Percentiles rank a stretch among this genome's conserved stretches.
Conservation (phyloP, 2,329 filamentous ascomycete genomes). For the Apiospora marii region DNA sequence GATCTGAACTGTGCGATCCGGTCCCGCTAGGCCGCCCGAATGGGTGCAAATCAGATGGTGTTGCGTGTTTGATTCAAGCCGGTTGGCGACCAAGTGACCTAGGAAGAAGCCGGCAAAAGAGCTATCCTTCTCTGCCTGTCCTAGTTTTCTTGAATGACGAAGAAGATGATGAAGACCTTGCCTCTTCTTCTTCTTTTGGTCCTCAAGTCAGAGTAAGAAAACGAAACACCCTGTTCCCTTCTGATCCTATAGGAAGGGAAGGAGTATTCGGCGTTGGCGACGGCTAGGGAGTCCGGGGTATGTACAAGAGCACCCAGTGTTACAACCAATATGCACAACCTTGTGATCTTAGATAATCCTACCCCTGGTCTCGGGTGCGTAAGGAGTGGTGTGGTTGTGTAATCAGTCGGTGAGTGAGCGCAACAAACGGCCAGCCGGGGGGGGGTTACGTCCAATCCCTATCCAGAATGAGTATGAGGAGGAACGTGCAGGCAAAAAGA, state of each 20-base stretch:
- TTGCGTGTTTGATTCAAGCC: slow-evolving; percentile 17
- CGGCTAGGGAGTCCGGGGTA: neutral
- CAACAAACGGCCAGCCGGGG: slow-evolving; percentile 16
- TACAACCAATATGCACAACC: neutral
- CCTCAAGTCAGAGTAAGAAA: neutral
- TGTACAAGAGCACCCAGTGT: neutral
- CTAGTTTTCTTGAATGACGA: neutral
- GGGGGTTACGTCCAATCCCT: slow-evolving; percentile 13
- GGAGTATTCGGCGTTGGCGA: slow-evolving; percentile 17
- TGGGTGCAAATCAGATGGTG: slow-evolving; percentile 18
- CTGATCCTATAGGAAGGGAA: neutral
- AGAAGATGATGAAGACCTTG: neutral
- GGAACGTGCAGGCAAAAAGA: neutral
- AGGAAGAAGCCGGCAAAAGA: slow-evolving; percentile 9
- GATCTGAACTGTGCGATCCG: slow-evolving; percentile 19
- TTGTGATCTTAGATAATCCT: slow-evolving; percentile 18
- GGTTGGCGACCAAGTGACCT: neutral
- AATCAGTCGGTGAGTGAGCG: slow-evolving; percentile 18
- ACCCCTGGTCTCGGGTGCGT: slow-evolving; percentile 18
- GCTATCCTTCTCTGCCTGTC: neutral
- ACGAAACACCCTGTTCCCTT: slow-evolving; percentile 3
- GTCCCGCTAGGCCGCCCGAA: slow-evolving; percentile 12
- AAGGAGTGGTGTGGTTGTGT: slow-evolving; percentile 8
- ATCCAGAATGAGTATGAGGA: neutral
- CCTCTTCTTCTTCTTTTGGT: neutral